Evolutionary conservation across 768 basidiomycete species (phyloP).

Genomic region (Hemileccinum rubropunctum): DNA sequence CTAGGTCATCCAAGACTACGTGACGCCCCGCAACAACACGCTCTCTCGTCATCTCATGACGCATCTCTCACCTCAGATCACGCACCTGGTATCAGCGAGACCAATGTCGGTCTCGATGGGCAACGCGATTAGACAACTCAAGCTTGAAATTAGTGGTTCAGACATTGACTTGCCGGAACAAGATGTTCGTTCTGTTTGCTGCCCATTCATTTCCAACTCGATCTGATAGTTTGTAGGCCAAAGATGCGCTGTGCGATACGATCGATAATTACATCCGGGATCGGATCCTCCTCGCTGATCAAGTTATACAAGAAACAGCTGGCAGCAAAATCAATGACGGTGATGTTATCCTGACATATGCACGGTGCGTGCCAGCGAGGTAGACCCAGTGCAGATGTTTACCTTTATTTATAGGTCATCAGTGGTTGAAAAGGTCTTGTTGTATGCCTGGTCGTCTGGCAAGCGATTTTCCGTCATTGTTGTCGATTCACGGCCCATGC

Average conservation of each 20-base stretch:
- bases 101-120: slow-evolving; percentile 95
- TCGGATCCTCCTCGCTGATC: slow-evolving; percentile 88
- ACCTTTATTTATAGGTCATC: slow-evolving; percentile 64
- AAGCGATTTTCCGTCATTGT: slow-evolving; percentile 87
- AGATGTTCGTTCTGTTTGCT: slow-evolving; percentile 55
- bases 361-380: slow-evolving; percentile 52
- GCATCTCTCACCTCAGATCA: slow-evolving; percentile 90
- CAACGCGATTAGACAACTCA: slow-evolving; percentile 90
- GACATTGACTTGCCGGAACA: slow-evolving; percentile 95
- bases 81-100: slow-evolving; percentile 80
- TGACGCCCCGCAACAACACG: slow-evolving; percentile 81
- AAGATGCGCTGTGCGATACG: slow-evolving; percentile 74
- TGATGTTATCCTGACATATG: slow-evolving; percentile 91
- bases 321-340: slow-evolving; percentile 93
- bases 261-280: slow-evolving; percentile 95
- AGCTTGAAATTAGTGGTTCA: slow-evolving; percentile 89
- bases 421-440: slow-evolving; percentile 85
- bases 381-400: not conserved
- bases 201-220: not conserved
- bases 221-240: slow-evolving; percentile 57
- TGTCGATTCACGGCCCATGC: slow-evolving; percentile 90
- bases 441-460: slow-evolving; percentile 71
- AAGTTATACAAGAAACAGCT: slow-evolving; percentile 88
- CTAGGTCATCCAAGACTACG: slow-evolving; percentile 89
- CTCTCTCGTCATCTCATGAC: slow-evolving; percentile 90